phyloP scores from a whole-genome alignment of 2,329 filamentous ascomycete genomes.

The Paraconiothyrium brasiliense region DNA sequence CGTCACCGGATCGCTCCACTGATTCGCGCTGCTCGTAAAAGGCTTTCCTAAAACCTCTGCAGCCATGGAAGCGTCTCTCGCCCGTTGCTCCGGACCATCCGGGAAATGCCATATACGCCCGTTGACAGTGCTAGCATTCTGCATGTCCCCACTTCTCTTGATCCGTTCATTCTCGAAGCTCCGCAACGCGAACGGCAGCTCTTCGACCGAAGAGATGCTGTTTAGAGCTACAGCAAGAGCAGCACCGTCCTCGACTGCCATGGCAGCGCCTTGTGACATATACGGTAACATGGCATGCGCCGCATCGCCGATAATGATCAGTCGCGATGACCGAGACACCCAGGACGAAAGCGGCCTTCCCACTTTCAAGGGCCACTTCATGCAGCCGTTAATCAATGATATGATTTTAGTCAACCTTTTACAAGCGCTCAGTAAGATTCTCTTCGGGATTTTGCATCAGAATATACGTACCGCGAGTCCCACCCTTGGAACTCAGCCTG shows the following conservation, averaged over 20 bases:
- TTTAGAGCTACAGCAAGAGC: constrained; percentile 62
- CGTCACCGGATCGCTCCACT: constrained; percentile 60
- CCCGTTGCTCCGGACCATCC: constrained; percentile 32
- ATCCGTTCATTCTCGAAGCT: constrained; percentile 58
- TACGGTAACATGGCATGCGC: constrained; percentile 39
- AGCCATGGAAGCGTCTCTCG: constrained; percentile 31
- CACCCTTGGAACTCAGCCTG: constrained; percentile 65
- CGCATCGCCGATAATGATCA: constrained; percentile 35
- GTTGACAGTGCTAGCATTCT: constrained; percentile 59
- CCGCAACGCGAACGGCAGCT: constrained; percentile 48
- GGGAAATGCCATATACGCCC: constrained; percentile 57
- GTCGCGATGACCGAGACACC: constrained; percentile 23
- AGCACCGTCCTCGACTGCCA: constrained; percentile 72
- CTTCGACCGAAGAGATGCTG: constrained; percentile 30
- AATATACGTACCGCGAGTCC: constrained; percentile 62
- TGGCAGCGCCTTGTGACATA: constrained; percentile 63
- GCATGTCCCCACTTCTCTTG: constrained; percentile 56
- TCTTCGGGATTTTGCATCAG: too few species aligned
- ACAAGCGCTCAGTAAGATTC: too few species aligned
- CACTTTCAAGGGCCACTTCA: constrained; percentile 38
- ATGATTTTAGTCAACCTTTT: constrained; percentile 46
- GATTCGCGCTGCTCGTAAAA: constrained; percentile 56
- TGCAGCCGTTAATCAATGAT: constrained; percentile 26
- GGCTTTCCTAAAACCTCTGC: constrained; percentile 50
- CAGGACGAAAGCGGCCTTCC: constrained; percentile 25